Percentiles rank a stretch among this genome's conserved stretches.
Evolutionary conservation across 192 early-diverging fungal genomes (phyloP).

Genomic region (Backusella circina): DNA sequence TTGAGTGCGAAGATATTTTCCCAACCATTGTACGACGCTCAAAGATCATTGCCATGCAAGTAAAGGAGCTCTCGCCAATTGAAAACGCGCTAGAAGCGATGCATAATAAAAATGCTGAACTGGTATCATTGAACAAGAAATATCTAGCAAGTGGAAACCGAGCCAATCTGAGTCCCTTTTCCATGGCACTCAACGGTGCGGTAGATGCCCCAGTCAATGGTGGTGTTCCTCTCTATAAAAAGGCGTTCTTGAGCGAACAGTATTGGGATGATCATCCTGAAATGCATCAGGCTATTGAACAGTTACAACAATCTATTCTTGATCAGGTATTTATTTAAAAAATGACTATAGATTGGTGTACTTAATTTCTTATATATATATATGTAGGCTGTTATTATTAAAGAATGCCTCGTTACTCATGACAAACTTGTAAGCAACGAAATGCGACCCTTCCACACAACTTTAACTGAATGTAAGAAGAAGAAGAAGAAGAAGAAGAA

Average conservation of each 20-base stretch:
- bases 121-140: conserved; percentile 48
- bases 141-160: conserved; percentile 36
- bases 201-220: conserved; percentile 85
- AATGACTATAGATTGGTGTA: background rate
- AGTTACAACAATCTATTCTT: conserved; percentile 56
- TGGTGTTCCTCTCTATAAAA: conserved; percentile 72
- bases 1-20: conserved; percentile 62
- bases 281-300: conserved; percentile 37
- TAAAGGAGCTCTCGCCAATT: conserved; percentile 66
- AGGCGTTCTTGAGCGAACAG: conserved; percentile 56
- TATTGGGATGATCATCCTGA: conserved; percentile 42
- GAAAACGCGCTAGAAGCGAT: conserved; percentile 74
- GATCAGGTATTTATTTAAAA: conserved; percentile 49
- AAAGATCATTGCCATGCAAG: conserved; percentile 47
- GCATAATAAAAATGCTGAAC: conserved; percentile 62
- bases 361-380: background rate
- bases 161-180: conserved; percentile 57
- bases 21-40: conserved; percentile 59
- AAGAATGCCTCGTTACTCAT: conserved; percentile 59
- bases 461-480: conserved; percentile 46
- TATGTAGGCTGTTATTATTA: conserved; percentile 53
- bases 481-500: background rate
- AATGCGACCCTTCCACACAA: conserved; percentile 72
- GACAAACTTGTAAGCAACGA: conserved; percentile 53
- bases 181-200: conserved; percentile 79